These are phyloP conservation scores for Crithidia brevicula DNA, from an alignment of 208 protist genomes.

Conservation along the genomic window DNA sequence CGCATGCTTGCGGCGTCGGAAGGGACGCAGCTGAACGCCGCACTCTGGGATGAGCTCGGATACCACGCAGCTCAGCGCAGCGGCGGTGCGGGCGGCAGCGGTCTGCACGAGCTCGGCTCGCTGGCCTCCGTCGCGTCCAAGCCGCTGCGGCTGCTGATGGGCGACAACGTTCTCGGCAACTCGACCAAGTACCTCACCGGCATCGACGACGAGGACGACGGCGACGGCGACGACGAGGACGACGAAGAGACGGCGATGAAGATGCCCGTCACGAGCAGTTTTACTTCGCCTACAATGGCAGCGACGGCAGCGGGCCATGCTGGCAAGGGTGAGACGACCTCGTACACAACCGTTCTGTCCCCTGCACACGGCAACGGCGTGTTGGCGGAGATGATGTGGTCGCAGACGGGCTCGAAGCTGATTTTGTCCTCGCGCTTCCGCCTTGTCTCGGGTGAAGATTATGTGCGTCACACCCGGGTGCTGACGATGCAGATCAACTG, in stretches of 20 bases:
- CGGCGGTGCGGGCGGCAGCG: background rate
- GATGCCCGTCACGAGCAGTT: background rate
- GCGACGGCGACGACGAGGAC: constrained; percentile 32
- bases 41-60: constrained; percentile 15
- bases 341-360: constrained; percentile 36
- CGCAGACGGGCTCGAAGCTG: constrained; percentile 51
- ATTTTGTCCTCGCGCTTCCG: constrained; percentile 48
- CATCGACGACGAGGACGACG: constrained; percentile 17
- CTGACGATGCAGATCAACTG: constrained; percentile 61
- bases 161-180: constrained; percentile 17
- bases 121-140: constrained; percentile 41
- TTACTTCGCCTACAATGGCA: background rate
- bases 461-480: constrained; percentile 39
- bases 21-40: constrained; percentile 1
- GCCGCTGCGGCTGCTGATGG: constrained; percentile 39
- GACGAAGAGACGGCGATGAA: constrained; percentile 5
- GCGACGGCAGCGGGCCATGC: background rate
- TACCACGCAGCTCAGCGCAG: background rate
- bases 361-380: constrained; percentile 48
- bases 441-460: constrained; percentile 54
- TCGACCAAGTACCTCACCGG: constrained; percentile 15
- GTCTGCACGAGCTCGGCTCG: constrained; percentile 40
- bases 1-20: constrained; percentile 55
- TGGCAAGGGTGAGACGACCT: background rate
- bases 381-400: constrained; percentile 67